phyloP scores from a whole-genome alignment of 306 rosid genomes.

The Datisca glomerata region DNA sequence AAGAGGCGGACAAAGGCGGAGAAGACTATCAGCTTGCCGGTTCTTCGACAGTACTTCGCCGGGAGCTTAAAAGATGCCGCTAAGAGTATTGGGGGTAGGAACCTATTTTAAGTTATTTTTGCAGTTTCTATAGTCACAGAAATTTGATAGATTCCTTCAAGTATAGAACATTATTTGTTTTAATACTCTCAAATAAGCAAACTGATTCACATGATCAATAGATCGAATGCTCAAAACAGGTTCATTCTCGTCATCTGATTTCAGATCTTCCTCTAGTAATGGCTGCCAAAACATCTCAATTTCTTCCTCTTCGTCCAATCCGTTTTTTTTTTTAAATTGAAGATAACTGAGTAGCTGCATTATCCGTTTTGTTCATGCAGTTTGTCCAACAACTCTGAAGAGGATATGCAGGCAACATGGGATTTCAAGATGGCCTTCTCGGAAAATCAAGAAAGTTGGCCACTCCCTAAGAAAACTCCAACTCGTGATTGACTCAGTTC shows the following conservation, averaged over 20 bases:
- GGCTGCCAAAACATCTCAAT: too few species aligned
- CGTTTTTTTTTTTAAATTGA: too few species aligned
- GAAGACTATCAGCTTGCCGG: conserved; percentile 64
- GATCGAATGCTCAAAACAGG: too few species aligned
- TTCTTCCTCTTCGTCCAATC: too few species aligned
- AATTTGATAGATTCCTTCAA: too few species aligned
- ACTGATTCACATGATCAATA: too few species aligned
- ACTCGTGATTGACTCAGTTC: conserved; percentile 52
- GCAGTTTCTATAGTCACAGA: too few species aligned
- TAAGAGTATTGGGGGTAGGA: conserved; percentile 67
- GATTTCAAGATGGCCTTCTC: conserved; percentile 77
- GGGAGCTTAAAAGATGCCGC: conserved; percentile 87
- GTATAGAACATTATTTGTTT: too few species aligned
- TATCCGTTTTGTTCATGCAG: conserved; percentile 14
- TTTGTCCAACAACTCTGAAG: conserved; percentile 78
- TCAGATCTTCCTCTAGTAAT: too few species aligned
- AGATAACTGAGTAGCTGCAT: background rate
- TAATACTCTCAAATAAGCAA: too few species aligned
- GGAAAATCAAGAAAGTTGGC: conserved; percentile 67
- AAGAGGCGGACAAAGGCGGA: conserved; percentile 43
- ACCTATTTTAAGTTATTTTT: too few species aligned
- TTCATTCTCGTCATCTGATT: too few species aligned
- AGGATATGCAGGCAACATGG: conserved; percentile 88
- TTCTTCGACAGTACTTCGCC: conserved; percentile 70
- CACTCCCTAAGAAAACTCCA: conserved; percentile 60